Evolutionary conservation across 345 rosid genomes (phyloP), one percentile per base, ranked within the genome.

Genomic region (Viola odorata): DNA sequence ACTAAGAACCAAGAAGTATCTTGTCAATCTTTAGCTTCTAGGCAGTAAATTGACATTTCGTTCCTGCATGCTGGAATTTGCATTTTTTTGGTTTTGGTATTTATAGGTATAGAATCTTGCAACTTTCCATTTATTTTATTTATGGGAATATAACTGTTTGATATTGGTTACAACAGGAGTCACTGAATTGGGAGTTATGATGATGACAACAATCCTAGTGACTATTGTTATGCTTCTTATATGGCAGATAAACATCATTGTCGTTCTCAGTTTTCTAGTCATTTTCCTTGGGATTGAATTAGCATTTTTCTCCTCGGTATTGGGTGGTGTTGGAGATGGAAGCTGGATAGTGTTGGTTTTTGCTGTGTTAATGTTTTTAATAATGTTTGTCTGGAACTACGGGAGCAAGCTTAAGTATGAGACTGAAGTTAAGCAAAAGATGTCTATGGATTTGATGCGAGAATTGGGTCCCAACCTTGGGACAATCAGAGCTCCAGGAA

Each of bases 121-220:
- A 23, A 23, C 32, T 23, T 23, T 23, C 32, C 32, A 23, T 23
- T 23, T 23, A 23, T 23, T 23, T 23, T 23, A 23, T 23, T 23
- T 23, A 23, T 23, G 32, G 32, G 32, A 23, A 23, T 23, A 23
- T 23, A 23, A 23, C 32, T 44, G 12, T 11, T 47, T 47, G 5
- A 57, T 65, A 64, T 45, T 23, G 32, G 65, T 39, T 76, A 66
- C 70, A 53, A 55, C 89, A 94, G 97, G 92, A 69, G 86, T 94
- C 82, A 96, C 95, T 55, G 99, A 90, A 85, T 80, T 90, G 36
- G 97, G 96, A 60, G 96, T 94, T 74, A 94, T 94, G 99, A 94
- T 90, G 97, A 94, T 88, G 88, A 94, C 97, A 50, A 90, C 97
- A 62, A 55, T 86, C 54, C 80, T 94, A 59, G 96, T 91, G 65